phyloP scores from a whole-genome alignment of 2,329 filamentous ascomycete genomes.

The Fusarium sp. region DNA sequence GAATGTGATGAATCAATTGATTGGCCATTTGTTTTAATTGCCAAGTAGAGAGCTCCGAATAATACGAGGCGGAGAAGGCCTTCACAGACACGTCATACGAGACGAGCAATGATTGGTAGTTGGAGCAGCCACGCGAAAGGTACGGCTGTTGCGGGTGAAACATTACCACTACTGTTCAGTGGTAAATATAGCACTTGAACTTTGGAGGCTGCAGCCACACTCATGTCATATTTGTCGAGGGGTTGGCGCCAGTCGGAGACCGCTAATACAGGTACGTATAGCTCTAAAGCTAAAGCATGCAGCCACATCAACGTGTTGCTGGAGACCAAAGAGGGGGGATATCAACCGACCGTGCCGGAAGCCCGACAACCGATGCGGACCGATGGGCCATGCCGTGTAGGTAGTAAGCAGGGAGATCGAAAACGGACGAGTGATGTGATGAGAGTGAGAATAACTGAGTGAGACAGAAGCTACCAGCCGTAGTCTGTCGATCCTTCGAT shows the following conservation, averaged over 20 bases:
- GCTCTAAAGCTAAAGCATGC: constrained; percentile 10
- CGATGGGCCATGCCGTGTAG: not conserved
- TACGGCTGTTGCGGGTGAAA: constrained; percentile 20
- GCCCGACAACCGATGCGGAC: constrained; percentile 26
- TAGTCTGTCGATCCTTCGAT: not conserved
- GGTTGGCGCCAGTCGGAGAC: constrained; percentile 25
- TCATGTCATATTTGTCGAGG: constrained; percentile 20
- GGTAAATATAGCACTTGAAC: constrained; percentile 28
- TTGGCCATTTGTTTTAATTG: not conserved
- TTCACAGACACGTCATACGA: constrained; percentile 29
- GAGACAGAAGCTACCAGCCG: not conserved
- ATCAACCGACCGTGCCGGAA: constrained; percentile 19
- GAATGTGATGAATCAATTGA: not conserved
- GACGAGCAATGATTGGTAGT: constrained; percentile 34
- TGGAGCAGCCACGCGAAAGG: constrained; percentile 28
- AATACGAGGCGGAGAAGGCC: constrained; percentile 29
- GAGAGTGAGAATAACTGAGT: constrained; percentile 1
- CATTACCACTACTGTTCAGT: not conserved
- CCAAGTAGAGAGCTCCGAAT: not conserved
- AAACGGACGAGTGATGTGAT: not conserved
- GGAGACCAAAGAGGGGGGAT: not conserved
- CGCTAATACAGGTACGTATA: constrained; percentile 10
- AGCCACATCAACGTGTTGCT: constrained; percentile 27
- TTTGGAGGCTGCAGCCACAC: constrained; percentile 23
- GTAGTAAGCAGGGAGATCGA: not conserved